phyloP scores from a whole-genome alignment of 1,139 yeast species.

The Suhomyces maxii region DNA sequence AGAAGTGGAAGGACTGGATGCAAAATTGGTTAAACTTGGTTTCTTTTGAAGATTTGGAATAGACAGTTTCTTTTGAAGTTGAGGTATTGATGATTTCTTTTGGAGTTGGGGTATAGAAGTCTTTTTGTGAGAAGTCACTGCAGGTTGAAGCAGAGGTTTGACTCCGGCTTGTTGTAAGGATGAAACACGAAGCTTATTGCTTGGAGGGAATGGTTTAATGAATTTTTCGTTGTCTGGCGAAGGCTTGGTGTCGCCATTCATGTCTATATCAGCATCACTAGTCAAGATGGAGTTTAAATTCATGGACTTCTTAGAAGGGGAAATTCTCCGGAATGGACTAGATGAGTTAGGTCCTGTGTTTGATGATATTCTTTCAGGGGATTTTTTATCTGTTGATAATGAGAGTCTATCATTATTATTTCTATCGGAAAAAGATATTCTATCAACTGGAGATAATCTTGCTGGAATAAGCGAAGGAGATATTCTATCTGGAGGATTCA shows the following conservation, averaged over 20 bases:
- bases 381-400: background rate
- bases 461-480: background rate
- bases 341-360: conserved; percentile 1
- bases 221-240: conserved; percentile 13
- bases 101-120: conserved; percentile 14
- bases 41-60: conserved; percentile 20
- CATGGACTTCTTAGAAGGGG: conserved; percentile 44
- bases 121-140: conserved; percentile 2
- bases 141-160: conserved; percentile 5
- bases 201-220: conserved; percentile 30
- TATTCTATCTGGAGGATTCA: background rate
- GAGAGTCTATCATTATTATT: background rate
- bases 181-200: conserved; percentile 25
- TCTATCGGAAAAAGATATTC: background rate
- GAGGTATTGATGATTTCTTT: conserved; percentile 18
- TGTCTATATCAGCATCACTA: conserved; percentile 9
- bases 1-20: conserved; percentile 1
- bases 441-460: conserved; percentile 1
- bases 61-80: conserved; percentile 18
- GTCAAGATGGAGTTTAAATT: conserved; percentile 36
- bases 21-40: conserved; percentile 19
- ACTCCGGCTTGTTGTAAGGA: conserved; percentile 42
- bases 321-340: conserved; percentile 28
- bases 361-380: background rate
- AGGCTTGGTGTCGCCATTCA: conserved; percentile 1